phyloP scores from a whole-genome alignment of 140 eudicot species.

The Flaveria floridana region DNA sequence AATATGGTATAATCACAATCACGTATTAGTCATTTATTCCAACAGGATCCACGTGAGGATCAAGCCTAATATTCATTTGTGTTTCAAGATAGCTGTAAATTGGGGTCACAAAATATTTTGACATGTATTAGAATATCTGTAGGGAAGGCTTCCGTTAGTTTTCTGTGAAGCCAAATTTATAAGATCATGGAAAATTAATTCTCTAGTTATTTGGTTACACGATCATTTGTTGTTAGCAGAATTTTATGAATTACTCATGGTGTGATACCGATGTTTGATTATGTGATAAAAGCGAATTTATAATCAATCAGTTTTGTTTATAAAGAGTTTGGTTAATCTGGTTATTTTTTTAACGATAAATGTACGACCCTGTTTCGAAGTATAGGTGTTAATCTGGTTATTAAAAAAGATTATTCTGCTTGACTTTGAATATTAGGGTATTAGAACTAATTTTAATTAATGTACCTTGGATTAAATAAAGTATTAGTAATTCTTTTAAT shows the following conservation, averaged over 20 bases:
- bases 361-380: too few species aligned
- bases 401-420: too few species aligned
- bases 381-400: too few species aligned
- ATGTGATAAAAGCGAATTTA: not conserved
- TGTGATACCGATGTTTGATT: not conserved
- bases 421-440: too few species aligned
- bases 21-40: conserved; percentile 15
- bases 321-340: too few species aligned
- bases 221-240: not conserved
- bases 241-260: not conserved
- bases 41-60: conserved; percentile 18
- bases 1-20: conserved; percentile 8
- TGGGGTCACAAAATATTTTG: conserved; percentile 20
- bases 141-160: conserved; percentile 27
- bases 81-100: conserved; percentile 15
- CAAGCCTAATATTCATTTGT: conserved; percentile 3
- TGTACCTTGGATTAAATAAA: too few species aligned
- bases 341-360: too few species aligned
- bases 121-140: conserved; percentile 21
- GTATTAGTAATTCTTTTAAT: too few species aligned
- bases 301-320: too few species aligned
- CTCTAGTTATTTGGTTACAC: conserved; percentile 4
- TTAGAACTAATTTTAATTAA: too few species aligned
- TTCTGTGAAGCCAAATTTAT: conserved; percentile 27
- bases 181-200: conserved; percentile 9